phyloP scores from a whole-genome alignment of 2,329 filamentous ascomycete species.

The Curvularia hawaiiensis region DNA sequence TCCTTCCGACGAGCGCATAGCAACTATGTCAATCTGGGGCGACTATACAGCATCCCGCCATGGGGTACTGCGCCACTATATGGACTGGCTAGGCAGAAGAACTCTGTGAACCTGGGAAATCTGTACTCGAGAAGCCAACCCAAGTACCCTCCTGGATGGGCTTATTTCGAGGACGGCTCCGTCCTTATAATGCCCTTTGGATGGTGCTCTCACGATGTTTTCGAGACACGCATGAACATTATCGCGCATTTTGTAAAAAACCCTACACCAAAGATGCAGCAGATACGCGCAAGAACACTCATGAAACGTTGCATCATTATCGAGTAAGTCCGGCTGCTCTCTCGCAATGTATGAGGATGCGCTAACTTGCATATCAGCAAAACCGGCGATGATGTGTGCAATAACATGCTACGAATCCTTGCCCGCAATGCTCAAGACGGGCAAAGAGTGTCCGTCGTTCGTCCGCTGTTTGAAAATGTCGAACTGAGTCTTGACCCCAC shows the following conservation, averaged over 20 bases:
- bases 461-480: slow-evolving; percentile 16
- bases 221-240: slow-evolving; percentile 26
- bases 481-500: slow-evolving; percentile 8
- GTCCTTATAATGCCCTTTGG: slow-evolving; percentile 17
- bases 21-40: slow-evolving; percentile 22
- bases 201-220: slow-evolving; percentile 16
- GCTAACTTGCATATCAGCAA: slow-evolving; percentile 13
- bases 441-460: slow-evolving; percentile 12
- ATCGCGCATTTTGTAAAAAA: slow-evolving; percentile 16
- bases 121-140: slow-evolving; percentile 10
- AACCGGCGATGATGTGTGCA: neutral
- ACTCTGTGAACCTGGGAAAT: slow-evolving; percentile 23
- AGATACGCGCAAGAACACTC: slow-evolving; percentile 2
- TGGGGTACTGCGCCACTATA: slow-evolving; percentile 1
- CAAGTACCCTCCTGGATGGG: slow-evolving; percentile 18
- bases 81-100: neutral
- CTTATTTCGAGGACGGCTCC: slow-evolving; percentile 34
- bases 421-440: slow-evolving; percentile 18
- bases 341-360: neutral
- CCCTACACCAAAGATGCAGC: slow-evolving; percentile 17
- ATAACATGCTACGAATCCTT: slow-evolving; percentile 7
- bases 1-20: slow-evolving; percentile 9
- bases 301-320: slow-evolving; percentile 20
- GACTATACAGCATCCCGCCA: slow-evolving; percentile 15
- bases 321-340: slow-evolving; percentile 12